phyloP scores from a whole-genome alignment of 257 asterid species.

The Nicotiana tabacum region DNA sequence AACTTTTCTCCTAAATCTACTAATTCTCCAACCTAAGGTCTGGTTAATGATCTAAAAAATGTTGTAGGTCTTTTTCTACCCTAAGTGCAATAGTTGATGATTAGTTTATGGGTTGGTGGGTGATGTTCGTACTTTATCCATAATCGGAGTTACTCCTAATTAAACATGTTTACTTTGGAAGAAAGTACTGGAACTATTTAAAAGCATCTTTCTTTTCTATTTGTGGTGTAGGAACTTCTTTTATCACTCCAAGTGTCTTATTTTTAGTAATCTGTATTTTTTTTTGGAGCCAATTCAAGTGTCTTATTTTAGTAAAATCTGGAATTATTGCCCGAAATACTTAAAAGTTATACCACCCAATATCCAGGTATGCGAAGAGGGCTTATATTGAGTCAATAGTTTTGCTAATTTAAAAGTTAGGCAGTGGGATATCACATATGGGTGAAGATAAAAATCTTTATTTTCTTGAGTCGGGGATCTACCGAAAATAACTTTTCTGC shows the following conservation, averaged over 20 bases:
- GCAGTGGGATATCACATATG: too few species aligned
- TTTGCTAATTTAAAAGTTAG: too few species aligned
- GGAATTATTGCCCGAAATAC: neutral
- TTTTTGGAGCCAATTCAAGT: neutral
- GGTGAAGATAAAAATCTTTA: too few species aligned
- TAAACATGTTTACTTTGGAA: neutral
- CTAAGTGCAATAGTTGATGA: neutral
- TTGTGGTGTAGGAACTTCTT: neutral
- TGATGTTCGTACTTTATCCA: neutral
- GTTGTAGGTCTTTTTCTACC: neutral
- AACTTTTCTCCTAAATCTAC: neutral
- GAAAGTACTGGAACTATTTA: neutral
- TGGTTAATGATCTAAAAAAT: too few species aligned
- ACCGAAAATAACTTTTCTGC: fast-evolving
- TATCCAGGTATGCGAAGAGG: too few species aligned
- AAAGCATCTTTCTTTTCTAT: neutral
- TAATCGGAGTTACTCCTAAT: neutral
- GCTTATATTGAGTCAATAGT: too few species aligned
- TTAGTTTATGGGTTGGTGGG: neutral
- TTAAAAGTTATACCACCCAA: too few species aligned
- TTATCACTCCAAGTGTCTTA: neutral
- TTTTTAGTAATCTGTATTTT: neutral
- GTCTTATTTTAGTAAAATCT: neutral
- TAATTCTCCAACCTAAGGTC: neutral
- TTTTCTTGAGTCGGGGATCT: too few species aligned